These are phyloP conservation scores for Jaapia argillacea DNA, from an alignment of 768 basidiomycete genomes.

Conservation along the genomic window DNA sequence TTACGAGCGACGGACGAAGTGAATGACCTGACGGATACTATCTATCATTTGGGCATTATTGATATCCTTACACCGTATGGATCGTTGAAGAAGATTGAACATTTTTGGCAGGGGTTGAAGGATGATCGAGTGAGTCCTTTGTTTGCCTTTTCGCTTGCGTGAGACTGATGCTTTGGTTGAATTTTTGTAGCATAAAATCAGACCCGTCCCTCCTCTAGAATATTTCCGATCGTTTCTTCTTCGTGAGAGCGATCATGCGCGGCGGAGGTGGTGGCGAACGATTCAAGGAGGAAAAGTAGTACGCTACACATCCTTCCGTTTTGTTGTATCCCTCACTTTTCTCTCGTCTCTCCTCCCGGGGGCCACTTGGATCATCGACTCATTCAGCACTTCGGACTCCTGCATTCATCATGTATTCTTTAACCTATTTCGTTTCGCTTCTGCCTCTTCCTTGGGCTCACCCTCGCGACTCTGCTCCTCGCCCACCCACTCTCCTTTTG, in stretches of 20 bases:
- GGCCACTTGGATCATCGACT: background rate
- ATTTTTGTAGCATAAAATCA: conserved; percentile 75
- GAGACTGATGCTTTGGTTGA: conserved; percentile 1
- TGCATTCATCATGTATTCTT: background rate
- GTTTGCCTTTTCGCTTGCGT: conserved; percentile 2
- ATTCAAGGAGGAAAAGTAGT: conserved; percentile 25
- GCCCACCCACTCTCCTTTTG: too few species aligned
- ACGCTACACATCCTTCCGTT: too few species aligned
- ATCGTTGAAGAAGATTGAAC: conserved; percentile 68
- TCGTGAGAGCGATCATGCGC: conserved; percentile 80
- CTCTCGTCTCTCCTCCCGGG: background rate
- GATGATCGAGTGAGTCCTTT: conserved; percentile 69
- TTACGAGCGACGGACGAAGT: conserved; percentile 81
- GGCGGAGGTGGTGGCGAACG: conserved; percentile 58
- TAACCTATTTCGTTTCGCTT: background rate
- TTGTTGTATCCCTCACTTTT: too few species aligned
- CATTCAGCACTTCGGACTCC: background rate
- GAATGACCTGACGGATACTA: conserved; percentile 62
- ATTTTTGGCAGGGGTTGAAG: conserved; percentile 84
- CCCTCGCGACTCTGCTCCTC: background rate
- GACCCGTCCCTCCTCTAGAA: conserved; percentile 79
- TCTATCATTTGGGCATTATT: conserved; percentile 94
- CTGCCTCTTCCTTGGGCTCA: background rate
- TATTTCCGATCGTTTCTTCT: conserved; percentile 78
- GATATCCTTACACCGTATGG: conserved; percentile 93